Evolutionary conservation across 306 rosid genomes (phyloP).

Genomic region (Prinsepia uniflora): DNA sequence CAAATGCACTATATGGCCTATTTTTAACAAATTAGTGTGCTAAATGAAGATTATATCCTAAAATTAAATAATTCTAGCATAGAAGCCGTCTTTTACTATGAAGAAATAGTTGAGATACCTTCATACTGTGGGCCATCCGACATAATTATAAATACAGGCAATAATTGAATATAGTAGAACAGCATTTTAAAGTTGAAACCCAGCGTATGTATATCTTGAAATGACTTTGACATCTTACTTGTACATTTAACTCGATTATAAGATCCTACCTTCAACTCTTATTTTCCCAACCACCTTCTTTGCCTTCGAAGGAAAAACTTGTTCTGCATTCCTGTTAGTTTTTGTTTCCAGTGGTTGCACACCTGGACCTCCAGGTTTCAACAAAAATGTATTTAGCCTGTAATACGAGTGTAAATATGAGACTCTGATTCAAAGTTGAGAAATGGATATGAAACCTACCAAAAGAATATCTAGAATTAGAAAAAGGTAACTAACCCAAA

Average conservation of each 20-base stretch:
- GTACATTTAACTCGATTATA: neutral
- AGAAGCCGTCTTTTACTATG: neutral
- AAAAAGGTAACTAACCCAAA: constrained; percentile 62
- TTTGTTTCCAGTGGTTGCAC: constrained; percentile 50
- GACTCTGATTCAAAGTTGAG: constrained; percentile 15
- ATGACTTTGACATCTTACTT: neutral
- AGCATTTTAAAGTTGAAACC: neutral
- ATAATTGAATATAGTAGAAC: neutral
- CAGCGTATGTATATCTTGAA: neutral
- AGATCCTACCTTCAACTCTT: constrained; percentile 78
- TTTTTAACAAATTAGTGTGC: neutral
- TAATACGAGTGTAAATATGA: constrained; percentile 1
- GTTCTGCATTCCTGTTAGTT: constrained; percentile 51
- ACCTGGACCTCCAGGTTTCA: constrained; percentile 75
- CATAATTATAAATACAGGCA: neutral
- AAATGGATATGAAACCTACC: constrained; percentile 13
- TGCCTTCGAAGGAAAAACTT: constrained; percentile 46
- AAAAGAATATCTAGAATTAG: neutral
- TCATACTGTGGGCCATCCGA: neutral
- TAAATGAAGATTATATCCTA: neutral
- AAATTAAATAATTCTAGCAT: neutral
- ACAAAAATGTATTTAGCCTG: constrained; percentile 76
- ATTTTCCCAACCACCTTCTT: constrained; percentile 83
- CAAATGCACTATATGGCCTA: neutral
- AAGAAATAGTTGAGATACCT: neutral